A percentile compares a stretch with the other conserved stretches of the same genome.
Evolutionary conservation across 1,284 basidiomycete genomes (phyloP).

Genomic region (Moesziomyces globuligerus): DNA sequence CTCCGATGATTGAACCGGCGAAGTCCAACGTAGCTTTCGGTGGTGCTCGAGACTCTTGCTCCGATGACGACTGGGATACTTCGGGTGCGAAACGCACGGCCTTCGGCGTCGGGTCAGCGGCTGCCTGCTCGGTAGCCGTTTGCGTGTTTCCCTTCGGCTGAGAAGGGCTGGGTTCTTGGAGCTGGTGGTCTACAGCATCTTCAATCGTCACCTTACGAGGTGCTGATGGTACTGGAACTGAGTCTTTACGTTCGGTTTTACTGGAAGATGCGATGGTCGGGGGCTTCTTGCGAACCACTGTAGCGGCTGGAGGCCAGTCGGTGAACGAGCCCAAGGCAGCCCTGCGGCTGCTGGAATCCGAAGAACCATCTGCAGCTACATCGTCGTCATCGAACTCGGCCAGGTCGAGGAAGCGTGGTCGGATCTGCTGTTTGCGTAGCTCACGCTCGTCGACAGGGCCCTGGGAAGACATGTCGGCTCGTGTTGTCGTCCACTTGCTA

Average conservation of each 20-base stretch:
- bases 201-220: slow-evolving; percentile 5
- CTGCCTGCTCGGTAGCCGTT: neutral
- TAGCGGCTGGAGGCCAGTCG: slow-evolving; percentile 58
- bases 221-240: neutral
- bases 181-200: slow-evolving; percentile 3
- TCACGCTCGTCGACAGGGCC: slow-evolving; percentile 22
- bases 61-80: neutral
- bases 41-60: neutral
- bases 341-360: slow-evolving; percentile 15
- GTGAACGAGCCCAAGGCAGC: slow-evolving; percentile 33
- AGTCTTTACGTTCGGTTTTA: slow-evolving; percentile 2
- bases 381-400: slow-evolving; percentile 49
- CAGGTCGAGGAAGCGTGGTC: slow-evolving; percentile 53
- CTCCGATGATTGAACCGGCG: slow-evolving; percentile 33
- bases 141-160: neutral
- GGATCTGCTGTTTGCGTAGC: slow-evolving; percentile 50
- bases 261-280: slow-evolving; percentile 29
- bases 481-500: neutral
- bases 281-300: slow-evolving; percentile 42
- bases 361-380: neutral
- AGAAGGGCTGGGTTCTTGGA: neutral
- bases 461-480: slow-evolving; percentile 18
- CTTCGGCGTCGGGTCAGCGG: neutral
- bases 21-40: slow-evolving; percentile 9
- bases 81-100: slow-evolving; percentile 21